These are phyloP conservation scores for Blastocystis sp. DNA, from an alignment of 352 stramenopile species.

Conservation along the genomic window DNA sequence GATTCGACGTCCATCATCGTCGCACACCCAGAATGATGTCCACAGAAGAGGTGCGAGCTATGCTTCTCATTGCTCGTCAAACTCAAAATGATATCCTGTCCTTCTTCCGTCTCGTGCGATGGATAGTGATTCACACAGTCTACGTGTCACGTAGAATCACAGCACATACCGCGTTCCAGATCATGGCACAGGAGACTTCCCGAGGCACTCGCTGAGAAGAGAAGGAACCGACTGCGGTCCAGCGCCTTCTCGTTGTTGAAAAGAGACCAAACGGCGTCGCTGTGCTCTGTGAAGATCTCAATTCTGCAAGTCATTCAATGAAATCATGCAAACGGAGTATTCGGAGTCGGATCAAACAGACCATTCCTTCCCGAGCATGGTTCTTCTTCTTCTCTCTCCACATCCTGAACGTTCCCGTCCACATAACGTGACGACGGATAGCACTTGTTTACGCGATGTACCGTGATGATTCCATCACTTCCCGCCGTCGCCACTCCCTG, in stretches of 20 bases:
- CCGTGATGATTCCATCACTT: not conserved
- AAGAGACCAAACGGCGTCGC: conserved; percentile 16
- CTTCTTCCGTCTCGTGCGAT: not conserved
- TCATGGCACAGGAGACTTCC: not conserved
- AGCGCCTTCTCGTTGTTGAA: conserved; percentile 24
- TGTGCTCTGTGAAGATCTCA: not conserved
- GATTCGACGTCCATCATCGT: conserved; percentile 6
- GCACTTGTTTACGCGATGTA: conserved; percentile 7
- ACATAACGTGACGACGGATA: not conserved
- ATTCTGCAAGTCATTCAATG: not conserved
- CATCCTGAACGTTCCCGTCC: not conserved
- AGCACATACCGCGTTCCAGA: conserved; percentile 5
- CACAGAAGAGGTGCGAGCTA: not conserved
- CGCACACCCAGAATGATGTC: not conserved
- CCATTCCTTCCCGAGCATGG: not conserved
- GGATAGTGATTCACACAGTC: not conserved
- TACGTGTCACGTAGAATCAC: not conserved
- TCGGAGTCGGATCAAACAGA: conserved; percentile 11
- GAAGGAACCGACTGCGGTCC: not conserved
- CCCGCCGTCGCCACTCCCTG: not conserved
- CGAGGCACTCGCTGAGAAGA: conserved; percentile 30
- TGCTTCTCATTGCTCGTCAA: not conserved
- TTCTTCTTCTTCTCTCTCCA: not conserved
- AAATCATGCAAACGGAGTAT: not conserved
- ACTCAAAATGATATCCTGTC: not conserved